Evolutionary conservation across 2,329 filamentous ascomycete species (phyloP), one percentile per base, ranked within the genome.

Genomic region (Mycosphaerella arachidis): DNA sequence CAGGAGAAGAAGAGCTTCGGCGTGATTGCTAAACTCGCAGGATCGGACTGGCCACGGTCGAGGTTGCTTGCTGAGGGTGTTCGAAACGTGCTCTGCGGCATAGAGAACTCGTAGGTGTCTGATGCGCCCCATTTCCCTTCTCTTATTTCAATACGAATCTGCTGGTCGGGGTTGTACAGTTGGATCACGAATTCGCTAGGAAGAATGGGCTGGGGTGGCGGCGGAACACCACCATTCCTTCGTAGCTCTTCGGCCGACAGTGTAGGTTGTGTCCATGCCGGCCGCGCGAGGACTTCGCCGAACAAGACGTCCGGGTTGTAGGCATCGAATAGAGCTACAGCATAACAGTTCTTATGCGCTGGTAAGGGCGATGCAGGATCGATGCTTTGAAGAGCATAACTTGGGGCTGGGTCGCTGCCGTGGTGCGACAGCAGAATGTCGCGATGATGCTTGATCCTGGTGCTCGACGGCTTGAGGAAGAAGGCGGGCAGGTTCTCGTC

Each of bases 151-250:
- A 97, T 83, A 0, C 80, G 69, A 20, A 97, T 80, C 67, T 89
- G 83, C 74, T 94, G 91, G 73, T 97, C 93, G 0, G 94, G 94
- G 72, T 96, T 94, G 80, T 97, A 97, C 3, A 99, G 86, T 68
- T 93, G 88, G 43, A 97, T 82, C n/a, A 83, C 82, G 73, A 97
- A 96, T 56, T 85, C 81, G 58, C 87, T 86, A 0, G 93, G 92
- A 30, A 91, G 83, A 35, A 90, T 81, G 9, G 92, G 89, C 61
- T 88, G 83, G 0, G 88, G 87, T 16, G 83, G 84, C 24, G 83
- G 86, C 3, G 83, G 78, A 0, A 85, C 77, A 16, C 87, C 88
- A 62, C 86, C 87, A 70, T 89, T 83, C 61, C 76, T 82, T 63
- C 91, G 86, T 58, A 92, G 83, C 71, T 95, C 89, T 56, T 94